Conservation (phyloP, 441 rosid genomes). For the Adansonia madagascariensis region DNA sequence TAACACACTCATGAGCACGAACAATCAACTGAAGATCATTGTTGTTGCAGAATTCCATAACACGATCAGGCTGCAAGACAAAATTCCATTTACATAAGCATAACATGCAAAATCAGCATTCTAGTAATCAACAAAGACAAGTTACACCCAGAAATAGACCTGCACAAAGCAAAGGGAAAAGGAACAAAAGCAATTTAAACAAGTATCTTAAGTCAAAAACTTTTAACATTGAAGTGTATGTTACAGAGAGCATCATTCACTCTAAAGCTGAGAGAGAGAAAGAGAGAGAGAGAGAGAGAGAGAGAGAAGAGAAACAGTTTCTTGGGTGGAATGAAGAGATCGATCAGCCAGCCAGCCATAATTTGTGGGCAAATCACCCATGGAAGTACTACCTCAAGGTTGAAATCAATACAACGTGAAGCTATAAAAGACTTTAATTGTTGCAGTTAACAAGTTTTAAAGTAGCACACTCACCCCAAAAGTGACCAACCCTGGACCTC, state of each 20-base stretch:
- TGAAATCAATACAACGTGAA: neutral
- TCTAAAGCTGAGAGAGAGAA: neutral
- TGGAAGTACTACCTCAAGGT: neutral
- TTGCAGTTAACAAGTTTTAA: neutral
- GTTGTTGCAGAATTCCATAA: conserved; percentile 97
- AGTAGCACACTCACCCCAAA: conserved; percentile 75
- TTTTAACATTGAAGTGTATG: neutral
- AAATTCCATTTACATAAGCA: conserved; percentile 34
- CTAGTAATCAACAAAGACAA: neutral
- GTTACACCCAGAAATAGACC: neutral
- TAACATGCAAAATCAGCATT: neutral
- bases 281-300: neutral
- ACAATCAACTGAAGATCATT: conserved; percentile 97
- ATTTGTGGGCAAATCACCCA: neutral
- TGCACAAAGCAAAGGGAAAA: conserved; percentile 5
- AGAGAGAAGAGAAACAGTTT: neutral
- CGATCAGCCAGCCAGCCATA: neutral
- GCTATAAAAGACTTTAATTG: neutral
- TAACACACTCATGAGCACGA: conserved; percentile 97
- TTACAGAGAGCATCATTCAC: neutral
- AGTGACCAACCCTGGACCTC: conserved; percentile 99
- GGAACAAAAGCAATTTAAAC: conserved; percentile 2
- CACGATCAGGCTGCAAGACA: conserved; percentile 86
- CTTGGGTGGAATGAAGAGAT: neutral
- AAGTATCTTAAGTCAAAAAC: neutral